A percentile compares a stretch with the other conserved stretches of the same genome.
These are phyloP conservation scores for Suillus subluteus DNA, from an alignment of 768 basidiomycete species.

Conservation along the genomic window DNA sequence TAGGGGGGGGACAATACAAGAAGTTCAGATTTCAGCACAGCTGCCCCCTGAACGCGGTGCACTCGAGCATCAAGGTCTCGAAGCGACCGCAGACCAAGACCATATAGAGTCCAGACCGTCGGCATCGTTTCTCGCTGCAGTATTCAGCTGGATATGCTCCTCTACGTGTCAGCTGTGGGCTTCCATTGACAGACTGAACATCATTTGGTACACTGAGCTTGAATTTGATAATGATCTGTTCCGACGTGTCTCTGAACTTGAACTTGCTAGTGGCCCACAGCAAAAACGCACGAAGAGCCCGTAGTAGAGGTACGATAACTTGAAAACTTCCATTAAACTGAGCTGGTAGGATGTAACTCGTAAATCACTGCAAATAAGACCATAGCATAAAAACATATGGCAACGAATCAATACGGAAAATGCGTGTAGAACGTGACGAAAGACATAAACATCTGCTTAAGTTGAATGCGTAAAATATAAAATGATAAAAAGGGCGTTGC, in stretches of 20 bases:
- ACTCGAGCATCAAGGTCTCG: background rate
- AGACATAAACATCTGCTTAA: background rate
- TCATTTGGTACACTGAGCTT: too few species aligned
- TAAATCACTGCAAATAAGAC: background rate
- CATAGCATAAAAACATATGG: slow-evolving; percentile 1
- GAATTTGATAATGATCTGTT: too few species aligned
- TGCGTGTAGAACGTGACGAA: slow-evolving; percentile 2
- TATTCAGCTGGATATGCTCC: background rate
- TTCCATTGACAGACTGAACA: background rate
- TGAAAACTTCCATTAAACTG: background rate
- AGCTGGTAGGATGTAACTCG: background rate
- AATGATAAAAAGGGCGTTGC: slow-evolving; percentile 3
- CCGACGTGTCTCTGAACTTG: too few species aligned
- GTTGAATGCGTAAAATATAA: slow-evolving; percentile 1
- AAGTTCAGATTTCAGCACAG: background rate
- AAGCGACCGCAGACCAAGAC: background rate
- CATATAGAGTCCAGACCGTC: background rate
- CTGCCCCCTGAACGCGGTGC: background rate
- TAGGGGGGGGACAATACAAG: background rate
- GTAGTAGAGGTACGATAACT: background rate
- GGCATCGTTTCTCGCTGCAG: background rate
- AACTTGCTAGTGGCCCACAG: background rate
- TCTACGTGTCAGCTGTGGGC: background rate
- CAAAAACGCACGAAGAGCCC: too few species aligned
- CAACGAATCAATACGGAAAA: slow-evolving; percentile 1